These are phyloP conservation scores for Sugiyamaella chiloensis DNA, from an alignment of 805 yeast genomes.

Conservation along the genomic window DNA sequence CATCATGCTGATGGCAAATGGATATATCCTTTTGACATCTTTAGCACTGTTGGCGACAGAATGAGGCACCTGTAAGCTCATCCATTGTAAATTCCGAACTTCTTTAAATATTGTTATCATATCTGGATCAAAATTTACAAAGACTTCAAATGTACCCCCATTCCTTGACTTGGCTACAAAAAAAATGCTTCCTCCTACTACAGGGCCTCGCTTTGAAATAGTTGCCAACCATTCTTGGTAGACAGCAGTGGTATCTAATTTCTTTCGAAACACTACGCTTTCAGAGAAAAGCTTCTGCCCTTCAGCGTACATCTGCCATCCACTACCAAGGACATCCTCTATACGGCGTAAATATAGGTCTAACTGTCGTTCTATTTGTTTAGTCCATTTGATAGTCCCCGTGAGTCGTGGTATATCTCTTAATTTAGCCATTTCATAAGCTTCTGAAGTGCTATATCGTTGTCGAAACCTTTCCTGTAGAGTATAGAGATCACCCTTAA, in stretches of 20 bases:
- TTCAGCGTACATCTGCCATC: conserved; percentile 61
- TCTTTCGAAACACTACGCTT: conserved; percentile 43
- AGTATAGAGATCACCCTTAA: conserved; percentile 45
- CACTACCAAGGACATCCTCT: conserved; percentile 52
- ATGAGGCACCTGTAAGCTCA: conserved; percentile 59
- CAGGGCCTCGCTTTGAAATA: conserved; percentile 23
- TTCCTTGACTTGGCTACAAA: conserved; percentile 30
- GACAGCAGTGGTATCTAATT: conserved; percentile 42
- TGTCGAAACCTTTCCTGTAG: conserved; percentile 41
- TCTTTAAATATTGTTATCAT: conserved; percentile 49
- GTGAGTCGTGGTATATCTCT: conserved; percentile 49
- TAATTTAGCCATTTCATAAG: conserved; percentile 36
- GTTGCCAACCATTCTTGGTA: conserved; percentile 50
- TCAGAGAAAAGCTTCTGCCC: conserved; percentile 62
- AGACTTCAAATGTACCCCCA: conserved; percentile 34
- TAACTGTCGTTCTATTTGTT: conserved; percentile 48
- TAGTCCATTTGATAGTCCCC: conserved; percentile 49
- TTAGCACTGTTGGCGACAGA: conserved; percentile 46
- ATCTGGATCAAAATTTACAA: conserved; percentile 51
- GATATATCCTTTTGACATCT: conserved; percentile 50
- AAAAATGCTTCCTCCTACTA: conserved; percentile 40
- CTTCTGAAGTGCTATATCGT: conserved; percentile 33
- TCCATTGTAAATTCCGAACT: conserved; percentile 45
- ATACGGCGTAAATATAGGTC: conserved; percentile 42
- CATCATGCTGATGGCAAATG: conserved; percentile 51